phyloP scores from a whole-genome alignment of 768 basidiomycete genomes.

The Kwoniella dejecticola region DNA sequence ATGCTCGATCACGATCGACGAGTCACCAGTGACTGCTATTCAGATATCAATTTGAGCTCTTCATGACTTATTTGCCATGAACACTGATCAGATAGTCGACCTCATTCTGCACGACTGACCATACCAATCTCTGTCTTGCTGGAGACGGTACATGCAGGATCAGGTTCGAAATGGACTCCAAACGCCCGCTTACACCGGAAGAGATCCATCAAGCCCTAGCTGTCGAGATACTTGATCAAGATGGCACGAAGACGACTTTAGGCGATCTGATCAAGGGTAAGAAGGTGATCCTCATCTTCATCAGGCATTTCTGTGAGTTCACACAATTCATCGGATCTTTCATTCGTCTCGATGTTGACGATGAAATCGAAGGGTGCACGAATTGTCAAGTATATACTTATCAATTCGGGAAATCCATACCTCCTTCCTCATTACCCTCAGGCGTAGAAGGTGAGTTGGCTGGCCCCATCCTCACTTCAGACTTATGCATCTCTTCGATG shows the following conservation, averaged over 20 bases:
- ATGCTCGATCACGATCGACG: too few species aligned
- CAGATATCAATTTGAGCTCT: too few species aligned
- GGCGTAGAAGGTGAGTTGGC: conserved; percentile 28
- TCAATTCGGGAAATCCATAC: conserved; percentile 23
- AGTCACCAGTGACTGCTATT: too few species aligned
- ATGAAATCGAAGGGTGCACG: conserved; percentile 32
- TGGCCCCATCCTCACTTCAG: neutral
- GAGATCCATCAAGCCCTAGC: conserved; percentile 4
- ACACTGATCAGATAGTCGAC: too few species aligned
- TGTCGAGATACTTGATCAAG: conserved; percentile 22
- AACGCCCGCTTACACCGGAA: conserved; percentile 10
- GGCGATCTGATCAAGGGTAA: conserved; percentile 17
- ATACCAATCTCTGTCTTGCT: too few species aligned
- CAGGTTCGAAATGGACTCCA: neutral
- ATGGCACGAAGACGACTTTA: conserved; percentile 17
- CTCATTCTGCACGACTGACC: too few species aligned
- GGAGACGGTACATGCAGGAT: too few species aligned
- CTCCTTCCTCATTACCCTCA: conserved; percentile 24
- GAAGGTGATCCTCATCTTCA: conserved; percentile 26
- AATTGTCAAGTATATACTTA: conserved; percentile 36
- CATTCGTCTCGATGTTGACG: too few species aligned
- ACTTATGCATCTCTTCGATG: too few species aligned
- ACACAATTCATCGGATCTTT: too few species aligned
- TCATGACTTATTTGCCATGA: too few species aligned
- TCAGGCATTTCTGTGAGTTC: conserved; percentile 36